A percentile compares a stretch with the other conserved stretches of the same genome.
Conservation (phyloP, 1,284 basidiomycete genomes). For the Boletus calvinii region DNA sequence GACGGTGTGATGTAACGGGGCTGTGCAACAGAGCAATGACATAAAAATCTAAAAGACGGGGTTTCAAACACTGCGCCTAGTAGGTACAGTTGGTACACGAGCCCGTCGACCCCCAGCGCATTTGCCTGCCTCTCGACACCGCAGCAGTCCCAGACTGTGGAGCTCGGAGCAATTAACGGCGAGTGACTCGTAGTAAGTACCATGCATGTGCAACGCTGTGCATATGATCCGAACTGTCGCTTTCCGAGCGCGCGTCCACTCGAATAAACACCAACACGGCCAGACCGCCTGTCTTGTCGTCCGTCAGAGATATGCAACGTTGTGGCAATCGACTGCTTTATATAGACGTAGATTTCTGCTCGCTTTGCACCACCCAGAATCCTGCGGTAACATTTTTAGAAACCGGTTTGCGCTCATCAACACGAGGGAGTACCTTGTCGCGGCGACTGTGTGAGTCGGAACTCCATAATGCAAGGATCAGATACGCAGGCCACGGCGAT, state of each 20-base stretch:
- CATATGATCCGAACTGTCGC: slow-evolving; percentile 1
- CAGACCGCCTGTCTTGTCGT: background rate
- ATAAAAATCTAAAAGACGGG: too few relatives aligned
- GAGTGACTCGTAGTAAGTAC: background rate
- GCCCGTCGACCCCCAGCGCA: background rate
- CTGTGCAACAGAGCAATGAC: background rate
- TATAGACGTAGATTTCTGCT: background rate
- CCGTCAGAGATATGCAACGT: too few relatives aligned
- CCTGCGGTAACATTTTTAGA: slow-evolving; percentile 11
- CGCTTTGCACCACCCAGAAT: slow-evolving; percentile 25
- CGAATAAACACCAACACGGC: background rate
- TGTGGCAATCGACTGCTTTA: background rate
- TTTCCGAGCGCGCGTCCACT: background rate
- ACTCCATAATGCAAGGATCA: slow-evolving; percentile 28
- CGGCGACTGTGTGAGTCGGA: slow-evolving; percentile 16
- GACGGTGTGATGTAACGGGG: too few relatives aligned
- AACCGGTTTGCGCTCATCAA: background rate
- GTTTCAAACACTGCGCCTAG: too few relatives aligned
- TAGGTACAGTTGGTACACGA: background rate
- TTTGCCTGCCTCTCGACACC: background rate
- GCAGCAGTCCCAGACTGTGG: background rate
- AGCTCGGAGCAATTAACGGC: background rate
- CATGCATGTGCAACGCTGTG: background rate
- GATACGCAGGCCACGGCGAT: slow-evolving; percentile 22
- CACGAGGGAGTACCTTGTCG: slow-evolving; percentile 19